Base-by-base conservation (phyloP, 192 early-diverging fungal genomes). In the Umbelopsis ramanniana region DNA sequence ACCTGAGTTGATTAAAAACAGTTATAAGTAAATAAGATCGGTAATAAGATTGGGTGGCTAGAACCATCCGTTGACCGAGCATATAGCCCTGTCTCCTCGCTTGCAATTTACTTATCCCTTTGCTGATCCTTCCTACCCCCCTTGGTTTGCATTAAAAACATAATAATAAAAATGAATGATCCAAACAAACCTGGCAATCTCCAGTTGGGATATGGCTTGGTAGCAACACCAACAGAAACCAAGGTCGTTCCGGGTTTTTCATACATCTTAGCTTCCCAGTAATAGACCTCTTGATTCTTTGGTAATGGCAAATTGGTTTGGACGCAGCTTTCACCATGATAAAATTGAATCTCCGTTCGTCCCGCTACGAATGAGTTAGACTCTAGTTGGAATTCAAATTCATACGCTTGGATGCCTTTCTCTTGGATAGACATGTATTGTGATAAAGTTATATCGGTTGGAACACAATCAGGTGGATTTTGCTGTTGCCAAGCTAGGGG, bases 191-290 rank as follows among this genome's bases (percentile, higher is more conserved):
- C 84, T 74, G 88, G 82, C 76, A 93, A 81, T 53, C 92, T 79
- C 81, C 89, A 91, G 29, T 82, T 81, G 21, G 92, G 92, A 72
- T 89, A 93, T 17, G 92, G 92, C 71, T 91, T 93, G 19, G 90
- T 92, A 21, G 87, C 83, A 17, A 92, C 84, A n/a, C 92, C 92
- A 45, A 93, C 82, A 69, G 89, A 83, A 76, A 93, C 82, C 66
- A 80, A 88, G 26, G 90, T 90, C 24, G 84, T 87, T 1, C 76
- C 71, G 35, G 89, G 89, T 73, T 91, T 91, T 80, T 93, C 92
- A 78, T 87, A 88, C 76, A 93, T 82, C 76, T 93, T 93, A 55
- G 89, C 88, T 73, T 93, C 92, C 87, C 91, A 93, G 75, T 93
- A 93, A 80, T 92, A 92, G 15, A 93, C 89, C 54, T 91, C 88